A percentile compares a stretch with the other conserved stretches of the same genome.
Conservation (phyloP, 305 asterid genomes). For the Striga hermonthica region DNA sequence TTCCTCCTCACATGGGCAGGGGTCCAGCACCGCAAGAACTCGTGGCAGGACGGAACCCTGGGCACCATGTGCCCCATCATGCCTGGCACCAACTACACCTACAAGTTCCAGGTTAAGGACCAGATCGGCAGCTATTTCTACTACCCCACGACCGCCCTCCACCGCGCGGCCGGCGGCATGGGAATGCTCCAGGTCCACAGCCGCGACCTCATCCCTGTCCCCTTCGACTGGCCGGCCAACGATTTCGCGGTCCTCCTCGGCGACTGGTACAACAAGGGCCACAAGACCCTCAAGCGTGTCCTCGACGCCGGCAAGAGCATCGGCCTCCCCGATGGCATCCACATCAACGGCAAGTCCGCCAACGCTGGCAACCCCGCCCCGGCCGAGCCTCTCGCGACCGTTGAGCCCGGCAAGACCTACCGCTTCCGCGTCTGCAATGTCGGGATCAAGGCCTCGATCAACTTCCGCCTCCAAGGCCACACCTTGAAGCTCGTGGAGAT, state of each 20-base stretch:
- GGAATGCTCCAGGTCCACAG: slow-evolving; percentile 66
- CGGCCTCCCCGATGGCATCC: slow-evolving; percentile 70
- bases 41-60: slow-evolving; percentile 70
- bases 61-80: slow-evolving; percentile 78
- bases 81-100: slow-evolving; percentile 64
- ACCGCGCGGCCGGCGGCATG: slow-evolving; percentile 56
- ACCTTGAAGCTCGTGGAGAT: slow-evolving; percentile 62
- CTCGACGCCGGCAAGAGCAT: slow-evolving; percentile 68
- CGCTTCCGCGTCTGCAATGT: slow-evolving; percentile 71
- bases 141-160: slow-evolving; percentile 65
- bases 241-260: slow-evolving; percentile 53
- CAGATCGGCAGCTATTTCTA: slow-evolving; percentile 70
- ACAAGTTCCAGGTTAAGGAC: slow-evolving; percentile 74
- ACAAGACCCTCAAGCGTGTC: slow-evolving; percentile 48
- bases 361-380: slow-evolving; percentile 46
- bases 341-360: slow-evolving; percentile 58
- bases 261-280: slow-evolving; percentile 80
- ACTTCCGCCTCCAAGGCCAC: slow-evolving; percentile 75
- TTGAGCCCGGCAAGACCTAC: slow-evolving; percentile 71
- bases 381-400: slow-evolving; percentile 46
- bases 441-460: slow-evolving; percentile 59
- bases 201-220: slow-evolving; percentile 67
- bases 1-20: slow-evolving; percentile 62
- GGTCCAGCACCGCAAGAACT: slow-evolving; percentile 68
- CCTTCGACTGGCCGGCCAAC: slow-evolving; percentile 56